Evolutionary conservation across 2,329 filamentous ascomycete genomes (phyloP), one percentile per base, ranked within the genome.

Genomic region (Pestalotiopsis sp.): DNA sequence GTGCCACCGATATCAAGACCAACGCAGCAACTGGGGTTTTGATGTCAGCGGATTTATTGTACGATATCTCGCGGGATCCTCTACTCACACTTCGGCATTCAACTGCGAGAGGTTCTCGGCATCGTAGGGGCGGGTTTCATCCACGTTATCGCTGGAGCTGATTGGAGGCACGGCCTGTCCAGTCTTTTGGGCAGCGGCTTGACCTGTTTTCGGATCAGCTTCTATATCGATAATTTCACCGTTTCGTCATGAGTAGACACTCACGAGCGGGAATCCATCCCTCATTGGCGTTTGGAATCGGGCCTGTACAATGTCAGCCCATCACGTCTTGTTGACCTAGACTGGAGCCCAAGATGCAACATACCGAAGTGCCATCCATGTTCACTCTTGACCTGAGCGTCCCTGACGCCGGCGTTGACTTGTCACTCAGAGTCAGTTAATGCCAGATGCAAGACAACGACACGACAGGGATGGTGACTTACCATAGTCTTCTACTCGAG

Each of bases 51-150:
- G 5, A 13, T 14, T 1, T 3, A 3, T 4, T 14, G 13, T 6
- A 4, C 1, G 17, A 14, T 1, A 4, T 0, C 11, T 13, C 11
- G 17, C 4, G 3, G 4, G 13, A 14, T 6, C 17, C 17, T 13
- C 13, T 44, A 6, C 40, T 44, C 17, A 44, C 40, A 44, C 2
- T 5, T 13, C 40, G 2, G 40, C 13, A 17, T 44, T 44, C 13
- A 44, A 17, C 17, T 1, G 3, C 1, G 40, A 44, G 40, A 44
- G 13, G 11, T 5, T 6, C 17, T 44, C 40, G 40, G 40, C 40
- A 17, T 44, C 40, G 40, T 44, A 6, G 1, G 40, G 40, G 17
- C 40, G 40, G 1, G 40, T 44, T 4, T 44, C 40, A 17, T 44
- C 40, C 5, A 3, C 40, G 17, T 44, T 44, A 11, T 44, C 40